phyloP scores from a whole-genome alignment of 352 stramenopile species.

The Pythium inflatum region DNA sequence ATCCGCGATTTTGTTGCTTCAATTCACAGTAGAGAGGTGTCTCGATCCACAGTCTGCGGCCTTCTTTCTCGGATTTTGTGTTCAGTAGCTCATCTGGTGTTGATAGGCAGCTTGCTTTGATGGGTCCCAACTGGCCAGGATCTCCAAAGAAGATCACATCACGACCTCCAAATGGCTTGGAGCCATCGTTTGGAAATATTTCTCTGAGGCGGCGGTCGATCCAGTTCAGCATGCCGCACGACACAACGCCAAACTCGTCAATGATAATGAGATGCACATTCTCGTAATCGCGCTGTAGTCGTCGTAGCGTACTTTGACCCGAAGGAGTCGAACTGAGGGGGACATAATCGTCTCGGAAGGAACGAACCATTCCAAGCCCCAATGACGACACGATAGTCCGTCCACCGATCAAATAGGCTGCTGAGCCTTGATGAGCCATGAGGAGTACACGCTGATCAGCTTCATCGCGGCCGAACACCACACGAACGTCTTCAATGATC shows the following conservation, averaged over 20 bases:
- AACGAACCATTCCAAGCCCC: background rate
- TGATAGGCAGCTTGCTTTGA: background rate
- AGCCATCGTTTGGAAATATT: background rate
- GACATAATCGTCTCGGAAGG: background rate
- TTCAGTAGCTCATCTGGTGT: background rate
- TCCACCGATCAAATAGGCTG: slow-evolving; percentile 2
- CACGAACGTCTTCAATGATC: slow-evolving; percentile 1
- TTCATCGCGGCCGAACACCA: background rate
- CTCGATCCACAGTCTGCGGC: background rate
- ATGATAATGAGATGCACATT: slow-evolving; percentile 6
- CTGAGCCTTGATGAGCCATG: slow-evolving; percentile 12
- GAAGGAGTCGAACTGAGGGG: background rate
- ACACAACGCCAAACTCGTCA: slow-evolving; percentile 9
- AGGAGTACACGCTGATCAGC: background rate
- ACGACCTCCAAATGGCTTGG: slow-evolving; percentile 3
- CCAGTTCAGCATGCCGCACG: slow-evolving; percentile 8
- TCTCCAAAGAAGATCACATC: slow-evolving; percentile 4
- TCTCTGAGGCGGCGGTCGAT: slow-evolving; percentile 8
- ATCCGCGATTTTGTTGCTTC: no score
- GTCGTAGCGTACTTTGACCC: background rate
- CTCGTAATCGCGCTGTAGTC: background rate
- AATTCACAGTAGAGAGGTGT: background rate
- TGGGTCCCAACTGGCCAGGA: background rate
- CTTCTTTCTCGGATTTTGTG: no score
- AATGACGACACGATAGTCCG: background rate